Conservation (phyloP, 768 basidiomycete species). For the Podaxis sp. region DNA sequence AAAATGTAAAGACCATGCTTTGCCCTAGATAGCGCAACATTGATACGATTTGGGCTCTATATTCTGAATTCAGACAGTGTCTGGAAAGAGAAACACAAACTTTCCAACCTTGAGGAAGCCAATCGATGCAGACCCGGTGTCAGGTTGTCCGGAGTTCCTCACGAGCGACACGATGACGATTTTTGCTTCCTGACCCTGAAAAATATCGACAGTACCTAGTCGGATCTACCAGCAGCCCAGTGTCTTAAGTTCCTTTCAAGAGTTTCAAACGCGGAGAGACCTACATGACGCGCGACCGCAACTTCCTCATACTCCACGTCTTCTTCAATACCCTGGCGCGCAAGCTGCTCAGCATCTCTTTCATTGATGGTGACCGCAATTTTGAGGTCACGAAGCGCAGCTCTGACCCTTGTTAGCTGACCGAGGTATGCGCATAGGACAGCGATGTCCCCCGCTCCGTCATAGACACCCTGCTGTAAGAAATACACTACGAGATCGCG, state of each 20-base stretch:
- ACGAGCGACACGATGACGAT: slow-evolving; percentile 77
- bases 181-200: slow-evolving; percentile 73
- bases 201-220: slow-evolving; percentile 76
- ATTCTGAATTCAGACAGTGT: background rate
- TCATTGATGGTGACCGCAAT: slow-evolving; percentile 71
- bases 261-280: too few species aligned
- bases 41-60: slow-evolving; percentile 54
- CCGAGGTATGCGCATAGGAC: slow-evolving; percentile 49
- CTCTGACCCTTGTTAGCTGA: slow-evolving; percentile 40
- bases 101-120: slow-evolving; percentile 69
- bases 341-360: slow-evolving; percentile 61
- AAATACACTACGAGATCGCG: slow-evolving; percentile 43
- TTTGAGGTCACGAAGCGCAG: slow-evolving; percentile 34
- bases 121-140: slow-evolving; percentile 43
- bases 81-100: background rate
- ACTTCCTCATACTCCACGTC: slow-evolving; percentile 28
- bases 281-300: too few species aligned
- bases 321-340: slow-evolving; percentile 42
- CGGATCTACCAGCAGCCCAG: slow-evolving; percentile 44
- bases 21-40: slow-evolving; percentile 75
- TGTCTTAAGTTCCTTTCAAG: background rate
- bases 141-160: slow-evolving; percentile 55
- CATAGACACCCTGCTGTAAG: slow-evolving; percentile 45
- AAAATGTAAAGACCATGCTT: slow-evolving; percentile 73
- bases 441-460: slow-evolving; percentile 46